Percentiles rank a stretch among this genome's conserved stretches.
These are phyloP conservation scores for Crithidia bombi DNA, from an alignment of 208 protist genomes.

Conservation along the genomic window DNA sequence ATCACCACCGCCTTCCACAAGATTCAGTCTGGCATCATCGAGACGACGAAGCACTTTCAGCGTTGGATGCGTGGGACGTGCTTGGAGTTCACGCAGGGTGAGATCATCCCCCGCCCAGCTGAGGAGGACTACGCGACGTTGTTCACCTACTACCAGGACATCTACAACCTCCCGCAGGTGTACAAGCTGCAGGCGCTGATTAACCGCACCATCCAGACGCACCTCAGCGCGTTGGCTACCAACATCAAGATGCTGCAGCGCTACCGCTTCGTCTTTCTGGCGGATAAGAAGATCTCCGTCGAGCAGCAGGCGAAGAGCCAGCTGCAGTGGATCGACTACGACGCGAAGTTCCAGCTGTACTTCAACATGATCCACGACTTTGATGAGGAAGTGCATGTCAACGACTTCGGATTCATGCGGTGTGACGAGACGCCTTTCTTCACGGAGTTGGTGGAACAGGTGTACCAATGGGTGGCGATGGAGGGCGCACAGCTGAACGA, in stretches of 20 bases:
- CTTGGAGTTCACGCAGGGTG: constrained; percentile 93
- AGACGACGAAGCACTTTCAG: constrained; percentile 94
- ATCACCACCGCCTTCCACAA: constrained; percentile 93
- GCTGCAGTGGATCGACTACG: constrained; percentile 95
- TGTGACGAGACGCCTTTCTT: constrained; percentile 93
- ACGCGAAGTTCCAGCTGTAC: constrained; percentile 95
- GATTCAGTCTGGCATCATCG: constrained; percentile 92
- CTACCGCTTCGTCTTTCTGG: constrained; percentile 94
- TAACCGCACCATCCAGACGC: constrained; percentile 92
- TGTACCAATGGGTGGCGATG: constrained; percentile 93
- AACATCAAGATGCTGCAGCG: constrained; percentile 94
- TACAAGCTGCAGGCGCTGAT: constrained; percentile 91
- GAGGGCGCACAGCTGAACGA: constrained; percentile 95
- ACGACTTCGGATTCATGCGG: constrained; percentile 96
- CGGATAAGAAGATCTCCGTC: constrained; percentile 94
- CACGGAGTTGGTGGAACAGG: constrained; percentile 89
- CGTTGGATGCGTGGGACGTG: constrained; percentile 98
- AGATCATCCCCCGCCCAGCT: constrained; percentile 84
- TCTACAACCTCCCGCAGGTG: constrained; percentile 88
- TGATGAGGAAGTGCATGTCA: constrained; percentile 81
- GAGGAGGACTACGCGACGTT: constrained; percentile 84
- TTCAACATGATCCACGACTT: constrained; percentile 94
- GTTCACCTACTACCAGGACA: constrained; percentile 97
- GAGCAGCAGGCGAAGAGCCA: constrained; percentile 94
- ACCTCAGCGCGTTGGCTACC: constrained; percentile 85